These are phyloP conservation scores for Laetiporus sulphureus DNA, from an alignment of 1,284 basidiomycete genomes.

Conservation along the genomic window DNA sequence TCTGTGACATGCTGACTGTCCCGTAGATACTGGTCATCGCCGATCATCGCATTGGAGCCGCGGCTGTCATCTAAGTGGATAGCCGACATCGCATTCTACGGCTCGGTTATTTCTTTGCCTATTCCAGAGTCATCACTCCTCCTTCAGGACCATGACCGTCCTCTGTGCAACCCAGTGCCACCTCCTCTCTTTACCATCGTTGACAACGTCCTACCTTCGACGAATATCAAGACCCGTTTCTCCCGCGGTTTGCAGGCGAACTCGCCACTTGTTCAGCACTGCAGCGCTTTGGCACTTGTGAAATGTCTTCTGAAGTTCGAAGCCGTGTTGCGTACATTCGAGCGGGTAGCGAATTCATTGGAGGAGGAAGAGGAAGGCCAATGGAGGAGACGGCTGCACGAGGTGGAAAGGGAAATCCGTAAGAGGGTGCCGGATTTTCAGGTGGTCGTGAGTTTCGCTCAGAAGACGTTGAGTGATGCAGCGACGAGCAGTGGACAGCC, in stretches of 20 bases:
- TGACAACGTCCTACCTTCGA: slow-evolving; percentile 72
- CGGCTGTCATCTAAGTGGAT: slow-evolving; percentile 87
- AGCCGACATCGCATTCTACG: slow-evolving; percentile 79
- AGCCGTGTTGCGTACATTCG: slow-evolving; percentile 46
- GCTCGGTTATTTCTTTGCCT: slow-evolving; percentile 68
- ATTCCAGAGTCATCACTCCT: slow-evolving; percentile 63
- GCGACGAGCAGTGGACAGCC: too few species aligned
- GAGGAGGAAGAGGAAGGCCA: slow-evolving; percentile 65
- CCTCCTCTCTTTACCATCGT: slow-evolving; percentile 66
- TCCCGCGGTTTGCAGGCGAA: slow-evolving; percentile 72
- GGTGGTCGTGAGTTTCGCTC: slow-evolving; percentile 75
- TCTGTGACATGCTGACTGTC: slow-evolving; percentile 1
- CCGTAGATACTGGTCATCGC: slow-evolving; percentile 72
- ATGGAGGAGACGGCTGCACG: slow-evolving; percentile 57
- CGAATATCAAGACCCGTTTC: slow-evolving; percentile 62
- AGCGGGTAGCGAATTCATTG: slow-evolving; percentile 42
- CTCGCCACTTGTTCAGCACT: slow-evolving; percentile 78
- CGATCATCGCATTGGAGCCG: slow-evolving; percentile 77
- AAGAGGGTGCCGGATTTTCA: slow-evolving; percentile 78
- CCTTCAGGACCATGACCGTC: slow-evolving; percentile 30
- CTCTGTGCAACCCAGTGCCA: slow-evolving; percentile 57
- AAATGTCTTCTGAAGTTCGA: slow-evolving; percentile 70
- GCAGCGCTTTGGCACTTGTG: slow-evolving; percentile 67
- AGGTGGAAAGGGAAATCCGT: slow-evolving; percentile 72
- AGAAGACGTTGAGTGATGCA: slow-evolving; percentile 31